Percentiles rank a stretch among this genome's conserved stretches.
phyloP scores from a whole-genome alignment of 441 rosid genomes.

The Gossypium schwendimanii region DNA sequence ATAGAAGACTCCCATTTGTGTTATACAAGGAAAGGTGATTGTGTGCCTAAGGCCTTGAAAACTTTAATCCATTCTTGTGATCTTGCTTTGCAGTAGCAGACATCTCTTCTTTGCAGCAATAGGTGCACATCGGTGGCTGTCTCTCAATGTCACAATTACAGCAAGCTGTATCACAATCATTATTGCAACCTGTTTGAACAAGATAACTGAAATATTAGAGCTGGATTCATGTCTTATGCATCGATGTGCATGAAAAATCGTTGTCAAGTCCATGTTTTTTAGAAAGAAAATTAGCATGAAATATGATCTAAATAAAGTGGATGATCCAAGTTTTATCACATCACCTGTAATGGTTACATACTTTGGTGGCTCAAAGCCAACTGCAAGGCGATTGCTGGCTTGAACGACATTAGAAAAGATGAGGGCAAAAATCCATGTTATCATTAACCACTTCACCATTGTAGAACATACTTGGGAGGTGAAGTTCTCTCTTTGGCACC shows the following conservation, averaged over 20 bases:
- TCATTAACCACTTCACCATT: slow-evolving; percentile 21
- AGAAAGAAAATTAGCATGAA: background rate
- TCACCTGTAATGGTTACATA: slow-evolving; percentile 48
- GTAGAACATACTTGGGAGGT: slow-evolving; percentile 15
- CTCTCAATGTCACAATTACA: slow-evolving; percentile 56
- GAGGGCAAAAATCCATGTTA: slow-evolving; percentile 21
- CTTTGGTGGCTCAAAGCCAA: slow-evolving; percentile 21
- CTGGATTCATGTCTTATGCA: background rate
- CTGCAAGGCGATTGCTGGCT: slow-evolving; percentile 25
- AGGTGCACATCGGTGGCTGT: slow-evolving; percentile 66
- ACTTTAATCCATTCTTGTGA: background rate
- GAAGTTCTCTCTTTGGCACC: background rate
- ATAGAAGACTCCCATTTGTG: background rate
- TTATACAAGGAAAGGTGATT: background rate
- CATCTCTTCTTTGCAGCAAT: slow-evolving; percentile 49
- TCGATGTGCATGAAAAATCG: background rate
- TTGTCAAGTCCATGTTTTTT: too few relatives aligned
- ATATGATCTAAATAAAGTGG: too few relatives aligned
- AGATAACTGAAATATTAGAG: background rate
- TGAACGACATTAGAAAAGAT: slow-evolving; percentile 16
- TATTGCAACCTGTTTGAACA: slow-evolving; percentile 54
- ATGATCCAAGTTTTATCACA: background rate
- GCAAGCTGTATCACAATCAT: slow-evolving; percentile 63
- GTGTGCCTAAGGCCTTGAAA: background rate
- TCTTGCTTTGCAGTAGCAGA: slow-evolving; percentile 4